Evolutionary conservation across 2,329 filamentous ascomycete species (phyloP).

Genomic region (Fusarium sterilihyphosum): DNA sequence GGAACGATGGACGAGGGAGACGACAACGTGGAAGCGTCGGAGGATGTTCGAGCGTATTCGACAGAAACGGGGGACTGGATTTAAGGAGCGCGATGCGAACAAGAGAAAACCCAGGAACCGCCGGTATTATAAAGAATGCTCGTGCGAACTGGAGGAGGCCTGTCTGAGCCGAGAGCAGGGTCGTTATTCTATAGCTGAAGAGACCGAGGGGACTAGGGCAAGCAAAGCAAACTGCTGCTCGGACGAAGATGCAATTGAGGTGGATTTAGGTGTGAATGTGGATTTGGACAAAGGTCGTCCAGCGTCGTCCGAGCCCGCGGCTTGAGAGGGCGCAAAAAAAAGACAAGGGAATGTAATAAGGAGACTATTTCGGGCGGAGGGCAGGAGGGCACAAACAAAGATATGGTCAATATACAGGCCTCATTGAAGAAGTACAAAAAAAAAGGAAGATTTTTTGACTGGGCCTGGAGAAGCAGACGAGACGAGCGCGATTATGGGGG

Average conservation of each 20-base stretch:
- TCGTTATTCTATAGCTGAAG: conserved; percentile 31
- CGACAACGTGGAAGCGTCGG: conserved; percentile 34
- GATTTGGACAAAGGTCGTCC: conserved; percentile 36
- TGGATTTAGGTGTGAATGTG: conserved; percentile 30
- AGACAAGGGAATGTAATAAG: conserved; percentile 35
- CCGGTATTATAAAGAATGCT: conserved; percentile 50
- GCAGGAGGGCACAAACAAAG: conserved; percentile 44
- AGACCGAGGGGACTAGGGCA: conserved; percentile 21
- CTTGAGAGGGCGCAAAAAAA: conserved; percentile 37
- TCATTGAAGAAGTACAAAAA: conserved; percentile 45
- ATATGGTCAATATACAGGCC: conserved; percentile 52
- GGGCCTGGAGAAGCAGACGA: conserved; percentile 44
- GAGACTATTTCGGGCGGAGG: conserved; percentile 24
- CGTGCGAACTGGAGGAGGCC: conserved; percentile 39
- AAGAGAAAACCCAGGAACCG: conserved; percentile 44
- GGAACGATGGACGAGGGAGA: conserved; percentile 15
- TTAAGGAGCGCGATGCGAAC: conserved; percentile 44
- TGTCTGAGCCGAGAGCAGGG: conserved; percentile 34
- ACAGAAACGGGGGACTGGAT: conserved; percentile 36
- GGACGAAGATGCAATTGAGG: conserved; percentile 38
- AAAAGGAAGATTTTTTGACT: conserved; percentile 37
- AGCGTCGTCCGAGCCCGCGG: conserved; percentile 45
- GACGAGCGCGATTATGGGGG: conserved; percentile 38
- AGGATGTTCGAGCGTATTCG: conserved; percentile 33
- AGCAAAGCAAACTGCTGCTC: conserved; percentile 39